A percentile compares a stretch with the other conserved stretches of the same genome.
Evolutionary conservation across 495 filamentous ascomycete genomes (phyloP).

Genomic region (Talaromyces ruber): DNA sequence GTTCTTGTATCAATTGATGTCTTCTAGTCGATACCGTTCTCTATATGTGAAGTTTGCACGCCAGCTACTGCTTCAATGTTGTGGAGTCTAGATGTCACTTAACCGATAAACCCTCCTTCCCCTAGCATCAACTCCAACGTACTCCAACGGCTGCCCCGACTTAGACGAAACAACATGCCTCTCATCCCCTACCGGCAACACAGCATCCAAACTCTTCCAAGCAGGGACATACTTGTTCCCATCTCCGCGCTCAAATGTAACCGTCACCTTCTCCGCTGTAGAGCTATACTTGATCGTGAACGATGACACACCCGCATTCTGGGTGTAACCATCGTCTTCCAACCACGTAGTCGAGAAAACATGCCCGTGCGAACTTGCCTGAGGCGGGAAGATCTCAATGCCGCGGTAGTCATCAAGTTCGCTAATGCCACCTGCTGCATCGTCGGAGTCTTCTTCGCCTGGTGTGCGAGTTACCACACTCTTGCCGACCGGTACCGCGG

Average conservation of each 20-base stretch:
- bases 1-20: not conserved
- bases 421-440: conserved; percentile 40
- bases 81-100: not conserved
- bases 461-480: conserved; percentile 45
- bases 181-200: conserved; percentile 43
- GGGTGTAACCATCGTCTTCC: conserved; percentile 56
- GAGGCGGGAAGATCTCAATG: conserved; percentile 56
- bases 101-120: conserved; percentile 24
- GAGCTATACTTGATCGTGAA: conserved; percentile 38
- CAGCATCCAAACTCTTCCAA: conserved; percentile 45
- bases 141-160: conserved; percentile 20
- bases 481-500: conserved; percentile 50
- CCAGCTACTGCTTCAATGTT: too few relatives aligned
- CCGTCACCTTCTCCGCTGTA: conserved; percentile 31
- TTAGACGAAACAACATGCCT: conserved; percentile 27
- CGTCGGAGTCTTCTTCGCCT: conserved; percentile 35
- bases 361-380: conserved; percentile 22
- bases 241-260: conserved; percentile 29
- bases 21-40: not conserved
- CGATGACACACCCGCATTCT: conserved; percentile 27
- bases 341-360: conserved; percentile 44
- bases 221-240: conserved; percentile 34
- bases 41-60: not conserved
- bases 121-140: conserved; percentile 22
- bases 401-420: conserved; percentile 53